phyloP scores from a whole-genome alignment of 169 alveolate genomes.

The Cyclospora cayetanensis region DNA sequence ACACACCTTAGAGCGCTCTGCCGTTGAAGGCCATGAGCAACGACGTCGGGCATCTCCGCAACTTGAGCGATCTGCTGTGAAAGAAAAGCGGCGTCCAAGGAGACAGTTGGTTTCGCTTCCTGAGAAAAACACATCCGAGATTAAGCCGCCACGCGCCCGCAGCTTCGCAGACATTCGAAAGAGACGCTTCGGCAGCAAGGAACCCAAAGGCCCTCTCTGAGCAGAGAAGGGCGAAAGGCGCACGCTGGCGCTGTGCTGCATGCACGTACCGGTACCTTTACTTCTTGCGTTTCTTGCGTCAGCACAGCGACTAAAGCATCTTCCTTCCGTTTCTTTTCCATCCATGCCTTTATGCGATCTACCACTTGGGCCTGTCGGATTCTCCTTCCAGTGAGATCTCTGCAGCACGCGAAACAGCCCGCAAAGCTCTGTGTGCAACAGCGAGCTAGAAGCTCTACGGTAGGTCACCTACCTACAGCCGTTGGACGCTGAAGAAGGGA shows the following conservation, averaged over 20 bases:
- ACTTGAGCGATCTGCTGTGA: constrained; percentile 44
- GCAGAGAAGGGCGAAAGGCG: not conserved
- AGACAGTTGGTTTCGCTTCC: constrained; percentile 56
- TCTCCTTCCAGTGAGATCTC: constrained; percentile 78
- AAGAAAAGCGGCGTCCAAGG: constrained; percentile 8
- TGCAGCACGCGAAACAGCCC: no score
- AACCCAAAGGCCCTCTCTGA: not conserved
- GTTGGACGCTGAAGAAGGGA: no score
- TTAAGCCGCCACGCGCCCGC: no score
- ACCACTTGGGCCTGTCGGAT: constrained; percentile 80
- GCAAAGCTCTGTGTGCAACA: no score
- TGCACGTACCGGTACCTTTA: constrained; percentile 22
- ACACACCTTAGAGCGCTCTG: constrained; percentile 18
- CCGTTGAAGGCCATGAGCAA: constrained; percentile 54
- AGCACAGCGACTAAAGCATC: constrained; percentile 67
- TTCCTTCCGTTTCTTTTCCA: constrained; percentile 77
- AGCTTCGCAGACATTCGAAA: no score
- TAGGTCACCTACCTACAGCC: no score
- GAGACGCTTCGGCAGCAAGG: not conserved
- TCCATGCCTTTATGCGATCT: constrained; percentile 80
- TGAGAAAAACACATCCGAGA: not conserved
- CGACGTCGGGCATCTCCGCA: constrained; percentile 16
- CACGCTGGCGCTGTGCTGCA: not conserved
- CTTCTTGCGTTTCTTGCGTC: not conserved
- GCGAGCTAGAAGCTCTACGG: no score